Base-by-base conservation (phyloP, 768 basidiomycete genomes). In the Krasilnikovozyma curviuscula region DNA sequence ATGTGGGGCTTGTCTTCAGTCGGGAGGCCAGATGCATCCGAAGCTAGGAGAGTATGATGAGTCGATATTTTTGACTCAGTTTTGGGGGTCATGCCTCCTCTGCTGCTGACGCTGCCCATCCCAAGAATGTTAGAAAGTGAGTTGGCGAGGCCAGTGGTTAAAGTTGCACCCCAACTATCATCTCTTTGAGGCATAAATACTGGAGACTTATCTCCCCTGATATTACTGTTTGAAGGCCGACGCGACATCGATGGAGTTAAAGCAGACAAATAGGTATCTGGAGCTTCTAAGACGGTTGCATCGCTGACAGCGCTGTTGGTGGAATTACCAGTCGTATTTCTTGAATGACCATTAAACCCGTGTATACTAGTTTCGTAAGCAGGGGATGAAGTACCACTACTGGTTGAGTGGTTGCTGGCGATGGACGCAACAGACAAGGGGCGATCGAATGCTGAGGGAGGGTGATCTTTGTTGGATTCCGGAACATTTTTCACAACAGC, bases 1-100 rank as follows among this genome's bases (percentile, higher is more conserved):
- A 84, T 76, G 60, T 86, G 83, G 3, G 83, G 82, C 19, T 73
- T 72, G 13, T 79, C 77, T 57, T 81, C 79, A 29, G 78, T 74
- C 4, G 60, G 54, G 3, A 62, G 10, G 65, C 48, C 35, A 63
- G 65, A 0, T 55, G 49, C 13, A 77, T 71, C 73, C 6, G 33
- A 25, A 8, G 23, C 23, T 13, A 44, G 34, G 7, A 50, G 27
- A 23, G 28, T 32, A 18, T 50, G 49, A 19, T 44, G 33, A 16
- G 49, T 44, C 1, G 49, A 39, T 7, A 29, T 50, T 76, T 73
- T 41, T 73, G 73, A 41, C 64, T 65, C 53, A 67, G 46, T 21
- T 50, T 71, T 5, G 59, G 48, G n/a, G 48, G 43, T 23, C 31
- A 25, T 2, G 61, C 52, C 0, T 71, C 67, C n/a, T 68, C 57